Conservation (phyloP, 1,284 basidiomycete species). For the Cryptococcus amylolentus region DNA sequence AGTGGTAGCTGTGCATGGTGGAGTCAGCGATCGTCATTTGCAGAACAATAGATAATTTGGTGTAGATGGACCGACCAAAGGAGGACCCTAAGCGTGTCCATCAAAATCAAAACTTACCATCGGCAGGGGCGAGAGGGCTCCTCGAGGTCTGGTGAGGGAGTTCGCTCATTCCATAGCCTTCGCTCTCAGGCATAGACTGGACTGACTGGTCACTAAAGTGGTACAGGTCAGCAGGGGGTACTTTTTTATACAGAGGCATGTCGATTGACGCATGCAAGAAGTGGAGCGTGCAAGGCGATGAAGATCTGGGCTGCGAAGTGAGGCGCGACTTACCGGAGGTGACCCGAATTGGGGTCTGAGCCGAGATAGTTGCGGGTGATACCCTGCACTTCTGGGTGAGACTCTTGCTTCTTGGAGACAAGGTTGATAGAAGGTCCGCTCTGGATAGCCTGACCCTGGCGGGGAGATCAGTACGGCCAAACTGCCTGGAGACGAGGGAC, state of each 20-base stretch:
- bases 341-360: conserved; percentile 9
- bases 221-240: neutral
- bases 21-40: neutral
- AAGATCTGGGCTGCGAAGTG: too few species aligned
- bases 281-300: neutral
- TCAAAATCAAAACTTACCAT: conserved; percentile 11
- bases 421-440: neutral
- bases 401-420: neutral
- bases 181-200: conserved; percentile 13
- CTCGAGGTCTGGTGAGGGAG: conserved; percentile 15
- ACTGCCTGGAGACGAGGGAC: too few species aligned
- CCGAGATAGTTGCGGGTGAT: conserved; percentile 21
- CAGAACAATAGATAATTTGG: neutral
- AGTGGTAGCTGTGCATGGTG: conserved; percentile 1
- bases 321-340: conserved; percentile 14
- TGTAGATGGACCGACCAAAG: neutral
- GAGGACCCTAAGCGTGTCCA: neutral
- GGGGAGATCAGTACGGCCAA: neutral
- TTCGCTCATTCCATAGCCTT: conserved; percentile 17
- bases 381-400: conserved; percentile 12
- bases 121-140: conserved; percentile 16
- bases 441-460: conserved; percentile 3
- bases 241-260: neutral
- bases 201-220: conserved; percentile 21
- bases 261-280: neutral